phyloP scores from a whole-genome alignment of 192 early-diverging fungal genomes.

The Geranomyces variabilis region DNA sequence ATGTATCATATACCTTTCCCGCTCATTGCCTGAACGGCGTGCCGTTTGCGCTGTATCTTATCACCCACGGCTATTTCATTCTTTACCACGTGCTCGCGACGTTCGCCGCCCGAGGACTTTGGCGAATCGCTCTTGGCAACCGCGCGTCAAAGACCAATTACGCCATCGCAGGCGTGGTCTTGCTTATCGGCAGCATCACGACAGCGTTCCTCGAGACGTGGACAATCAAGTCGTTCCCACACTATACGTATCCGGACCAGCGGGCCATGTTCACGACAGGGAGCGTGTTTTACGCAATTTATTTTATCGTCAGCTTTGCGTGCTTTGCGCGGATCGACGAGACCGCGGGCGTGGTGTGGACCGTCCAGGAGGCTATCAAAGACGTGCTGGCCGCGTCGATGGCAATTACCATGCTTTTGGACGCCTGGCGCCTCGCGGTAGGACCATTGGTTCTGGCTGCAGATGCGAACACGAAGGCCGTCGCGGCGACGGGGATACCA shows the following conservation, averaged over 20 bases:
- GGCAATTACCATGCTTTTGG: conserved; percentile 13
- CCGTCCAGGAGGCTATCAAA: background rate
- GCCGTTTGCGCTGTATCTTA: conserved; percentile 10
- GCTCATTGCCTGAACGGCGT: conserved; percentile 15
- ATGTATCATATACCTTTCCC: conserved; percentile 1
- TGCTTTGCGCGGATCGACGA: conserved; percentile 8
- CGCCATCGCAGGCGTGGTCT: background rate
- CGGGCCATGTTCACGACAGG: conserved; percentile 8
- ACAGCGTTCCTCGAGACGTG: conserved; percentile 16
- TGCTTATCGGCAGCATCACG: background rate
- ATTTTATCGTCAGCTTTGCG: conserved; percentile 10
- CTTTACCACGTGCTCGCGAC: conserved; percentile 6
- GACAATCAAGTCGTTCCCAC: conserved; percentile 10
- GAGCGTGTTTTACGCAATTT: conserved; percentile 19
- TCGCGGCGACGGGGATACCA: too few relatives aligned
- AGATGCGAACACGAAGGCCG: too few relatives aligned
- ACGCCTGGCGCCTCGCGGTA: background rate
- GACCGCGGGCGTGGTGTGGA: background rate
- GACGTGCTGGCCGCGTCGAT: conserved; percentile 15
- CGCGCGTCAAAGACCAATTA: background rate
- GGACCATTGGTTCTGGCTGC: conserved; percentile 3
- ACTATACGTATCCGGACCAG: conserved; percentile 18
- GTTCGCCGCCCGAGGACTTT: background rate
- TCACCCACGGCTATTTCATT: conserved; percentile 17
- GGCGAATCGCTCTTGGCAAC: background rate